Evolutionary conservation across 805 yeast species (phyloP), one percentile per base, ranked within the genome.

Genomic region (Saturnispora serradocipensis): DNA sequence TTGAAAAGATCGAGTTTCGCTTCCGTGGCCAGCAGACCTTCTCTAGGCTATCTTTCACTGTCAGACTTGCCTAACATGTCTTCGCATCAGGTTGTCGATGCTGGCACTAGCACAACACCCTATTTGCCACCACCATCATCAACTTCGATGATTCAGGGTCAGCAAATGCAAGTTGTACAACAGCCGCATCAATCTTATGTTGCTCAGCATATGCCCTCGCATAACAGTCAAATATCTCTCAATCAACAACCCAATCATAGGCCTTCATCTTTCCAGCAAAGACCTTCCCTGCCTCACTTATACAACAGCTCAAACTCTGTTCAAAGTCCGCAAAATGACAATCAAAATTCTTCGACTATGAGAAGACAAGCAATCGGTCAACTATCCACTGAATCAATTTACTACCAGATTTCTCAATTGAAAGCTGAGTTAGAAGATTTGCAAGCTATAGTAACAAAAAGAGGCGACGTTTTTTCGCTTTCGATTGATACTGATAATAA

Each of bases 401-500:
- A 18, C 15, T n/a, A 15, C 8, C 46, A 43, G 32, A 35, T 28
- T 16, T n/a, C 13, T 7, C 27, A 39, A 18, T 22, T 43, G 13
- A 36, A 25, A n/a, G 20, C 30, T 7, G 30, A 51, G 18, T 16
- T 53, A 6, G 46, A 47, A 11, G 36, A 27, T 7, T 27, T 53
- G 11, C 38, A 47, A n/a, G 16, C 25, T 11, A 43, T 40, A 11
- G 10, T 15, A 8, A 49, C 15, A 10, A 49, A 45, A 36, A 35
- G 48, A 27, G 24, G 48, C 10, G 44, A 44, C 15, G 27, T 27
- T 6, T 43, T 49, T 22, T 49, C 48, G 10, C 27, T 49, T n/a
- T 8, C 39, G 27, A 25, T 28, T 36, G 39, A 25, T 43, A 4
- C 34, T 11, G 45, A 44, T 15, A 24, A 34, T 5, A 48, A 36